Evolutionary conservation across 2,329 filamentous ascomycete species (phyloP).

Genomic region (Xylaria sp.): DNA sequence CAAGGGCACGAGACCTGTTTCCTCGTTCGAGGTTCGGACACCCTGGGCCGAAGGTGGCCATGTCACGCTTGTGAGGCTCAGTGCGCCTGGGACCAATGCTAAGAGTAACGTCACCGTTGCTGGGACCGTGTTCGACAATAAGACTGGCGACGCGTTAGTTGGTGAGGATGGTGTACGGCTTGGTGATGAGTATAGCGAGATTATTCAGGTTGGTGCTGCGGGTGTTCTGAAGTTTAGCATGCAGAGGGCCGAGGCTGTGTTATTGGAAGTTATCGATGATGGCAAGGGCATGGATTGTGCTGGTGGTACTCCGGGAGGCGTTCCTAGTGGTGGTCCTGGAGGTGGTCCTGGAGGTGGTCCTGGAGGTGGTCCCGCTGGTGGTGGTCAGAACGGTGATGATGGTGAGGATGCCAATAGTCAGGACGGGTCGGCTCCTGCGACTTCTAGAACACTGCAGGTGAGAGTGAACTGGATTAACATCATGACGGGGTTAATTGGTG

Average conservation of each 20-base stretch:
- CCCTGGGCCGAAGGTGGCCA: conserved; percentile 45
- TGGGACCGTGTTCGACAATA: conserved; percentile 48
- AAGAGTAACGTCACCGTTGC: conserved; percentile 50
- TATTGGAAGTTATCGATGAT: conserved; percentile 46
- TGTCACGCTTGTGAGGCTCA: conserved; percentile 46
- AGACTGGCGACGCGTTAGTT: conserved; percentile 42
- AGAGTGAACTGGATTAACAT: conserved; percentile 20
- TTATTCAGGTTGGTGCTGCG: conserved; percentile 43
- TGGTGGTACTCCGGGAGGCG: neutral
- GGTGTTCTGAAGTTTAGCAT: conserved; percentile 45
- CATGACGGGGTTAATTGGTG: conserved; percentile 16
- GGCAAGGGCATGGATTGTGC: conserved; percentile 2
- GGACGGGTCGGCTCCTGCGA: conserved; percentile 7
- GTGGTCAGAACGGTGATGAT: neutral
- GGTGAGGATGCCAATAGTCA: conserved; percentile 20
- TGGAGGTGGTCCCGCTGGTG: conserved; percentile 1
- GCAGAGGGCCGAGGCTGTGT: conserved; percentile 48
- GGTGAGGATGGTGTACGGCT: conserved; percentile 33
- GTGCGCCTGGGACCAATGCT: conserved; percentile 51
- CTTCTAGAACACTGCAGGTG: neutral
- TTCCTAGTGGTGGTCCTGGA: neutral
- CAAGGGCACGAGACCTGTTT: conserved; percentile 44
- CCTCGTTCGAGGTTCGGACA: conserved; percentile 46
- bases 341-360: neutral
- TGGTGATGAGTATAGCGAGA: conserved; percentile 41